Conservation (phyloP, 2,329 filamentous ascomycete species). For the Plectosphaerella plurivora region DNA sequence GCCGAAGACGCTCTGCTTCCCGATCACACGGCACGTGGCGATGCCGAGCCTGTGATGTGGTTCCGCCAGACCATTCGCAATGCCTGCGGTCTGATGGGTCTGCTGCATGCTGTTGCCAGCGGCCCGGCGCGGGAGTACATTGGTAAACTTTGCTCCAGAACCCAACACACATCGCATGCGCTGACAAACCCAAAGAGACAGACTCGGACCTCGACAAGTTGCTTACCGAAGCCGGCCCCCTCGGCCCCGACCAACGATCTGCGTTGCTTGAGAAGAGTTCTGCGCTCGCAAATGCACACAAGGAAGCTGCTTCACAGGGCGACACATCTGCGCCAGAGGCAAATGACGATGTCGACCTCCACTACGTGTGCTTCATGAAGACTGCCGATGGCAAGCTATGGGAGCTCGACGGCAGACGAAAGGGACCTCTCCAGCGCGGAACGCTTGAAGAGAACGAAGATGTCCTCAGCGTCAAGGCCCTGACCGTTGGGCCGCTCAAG, state of each 20-base stretch:
- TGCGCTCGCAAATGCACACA: slow-evolving; percentile 73
- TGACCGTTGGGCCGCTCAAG: slow-evolving; percentile 62
- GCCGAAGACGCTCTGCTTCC: slow-evolving; percentile 63
- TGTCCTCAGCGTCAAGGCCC: slow-evolving; percentile 68
- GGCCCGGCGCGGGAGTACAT: slow-evolving; percentile 64
- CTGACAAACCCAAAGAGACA: slow-evolving; percentile 26
- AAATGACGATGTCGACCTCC: slow-evolving; percentile 80
- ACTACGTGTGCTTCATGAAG: slow-evolving; percentile 95
- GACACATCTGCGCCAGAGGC: slow-evolving; percentile 76
- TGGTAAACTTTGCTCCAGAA: slow-evolving; percentile 29
- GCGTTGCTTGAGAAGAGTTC: slow-evolving; percentile 72
- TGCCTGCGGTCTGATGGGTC: slow-evolving; percentile 84
- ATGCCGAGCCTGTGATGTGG: slow-evolving; percentile 77
- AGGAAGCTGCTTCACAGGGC: slow-evolving; percentile 68
- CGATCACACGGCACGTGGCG: slow-evolving; percentile 65
- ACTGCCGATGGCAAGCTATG: slow-evolving; percentile 56
- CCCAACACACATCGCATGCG: background rate
- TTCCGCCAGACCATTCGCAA: slow-evolving; percentile 94
- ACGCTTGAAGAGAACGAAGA: slow-evolving; percentile 58
- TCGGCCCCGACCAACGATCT: slow-evolving; percentile 63
- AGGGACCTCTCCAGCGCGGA: slow-evolving; percentile 54
- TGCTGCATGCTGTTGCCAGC: slow-evolving; percentile 80
- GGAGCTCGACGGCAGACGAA: slow-evolving; percentile 57
- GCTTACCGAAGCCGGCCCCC: slow-evolving; percentile 63
- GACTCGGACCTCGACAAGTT: slow-evolving; percentile 59